Conservation (phyloP, 768 basidiomycete genomes). For the Mycena alexandri region DNA sequence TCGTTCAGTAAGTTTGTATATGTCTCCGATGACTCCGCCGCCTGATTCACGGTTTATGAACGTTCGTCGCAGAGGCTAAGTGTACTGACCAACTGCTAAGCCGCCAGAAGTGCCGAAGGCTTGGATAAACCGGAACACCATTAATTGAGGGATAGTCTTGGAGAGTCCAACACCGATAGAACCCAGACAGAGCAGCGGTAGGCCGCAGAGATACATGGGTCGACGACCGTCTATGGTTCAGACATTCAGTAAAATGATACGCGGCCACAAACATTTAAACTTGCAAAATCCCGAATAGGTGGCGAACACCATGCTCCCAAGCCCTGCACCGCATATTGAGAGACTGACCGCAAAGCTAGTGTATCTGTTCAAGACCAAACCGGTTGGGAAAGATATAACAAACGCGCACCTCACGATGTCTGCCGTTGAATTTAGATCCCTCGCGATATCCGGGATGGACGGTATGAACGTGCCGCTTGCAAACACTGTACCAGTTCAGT, state of each 20-base stretch:
- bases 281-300: slow-evolving; percentile 62
- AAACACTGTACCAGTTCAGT: slow-evolving; percentile 51
- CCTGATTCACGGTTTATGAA: slow-evolving; percentile 46
- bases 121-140: slow-evolving; percentile 67
- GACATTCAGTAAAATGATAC: not conserved
- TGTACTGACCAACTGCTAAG: slow-evolving; percentile 27
- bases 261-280: slow-evolving; percentile 22
- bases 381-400: not conserved
- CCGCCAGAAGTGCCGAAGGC: slow-evolving; percentile 64
- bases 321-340: slow-evolving; percentile 56
- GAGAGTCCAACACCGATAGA: slow-evolving; percentile 63
- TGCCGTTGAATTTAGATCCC: slow-evolving; percentile 58
- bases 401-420: slow-evolving; percentile 55
- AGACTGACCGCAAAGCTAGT: slow-evolving; percentile 63
- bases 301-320: slow-evolving; percentile 65
- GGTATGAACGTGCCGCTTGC: slow-evolving; percentile 63
- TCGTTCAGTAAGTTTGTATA: slow-evolving; percentile 61
- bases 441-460: slow-evolving; percentile 66
- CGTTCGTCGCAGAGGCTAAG: not conserved
- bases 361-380: not conserved
- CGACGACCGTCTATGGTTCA: slow-evolving; percentile 62
- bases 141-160: slow-evolving; percentile 50
- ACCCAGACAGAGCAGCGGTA: slow-evolving; percentile 62
- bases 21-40: slow-evolving; percentile 62
- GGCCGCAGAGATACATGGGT: slow-evolving; percentile 60